Evolutionary conservation across 2,329 filamentous ascomycete genomes (phyloP).

Genomic region (Hymenoscyphus fructigenus): DNA sequence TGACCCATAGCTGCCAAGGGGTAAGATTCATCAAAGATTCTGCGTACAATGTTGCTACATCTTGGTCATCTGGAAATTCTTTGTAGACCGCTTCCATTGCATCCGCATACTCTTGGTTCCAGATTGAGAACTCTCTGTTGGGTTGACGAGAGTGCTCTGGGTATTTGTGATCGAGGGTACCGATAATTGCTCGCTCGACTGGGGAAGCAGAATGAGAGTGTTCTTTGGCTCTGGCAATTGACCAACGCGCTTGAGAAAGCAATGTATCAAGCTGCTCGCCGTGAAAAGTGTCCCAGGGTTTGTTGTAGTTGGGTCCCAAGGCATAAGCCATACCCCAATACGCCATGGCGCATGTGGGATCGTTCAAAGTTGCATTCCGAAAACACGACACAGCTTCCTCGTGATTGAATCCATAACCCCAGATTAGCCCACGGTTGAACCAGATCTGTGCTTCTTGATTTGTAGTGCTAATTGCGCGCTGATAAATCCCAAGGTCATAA

Average conservation of each 20-base stretch:
- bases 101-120: constrained; percentile 60
- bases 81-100: constrained; percentile 58
- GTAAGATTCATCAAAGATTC: constrained; percentile 66
- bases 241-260: constrained; percentile 48
- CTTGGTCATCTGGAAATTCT: constrained; percentile 54
- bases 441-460: constrained; percentile 57
- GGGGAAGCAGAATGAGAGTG: constrained; percentile 41
- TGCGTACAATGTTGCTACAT: constrained; percentile 62
- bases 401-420: constrained; percentile 76
- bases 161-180: constrained; percentile 62
- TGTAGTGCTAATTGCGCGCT: constrained; percentile 53
- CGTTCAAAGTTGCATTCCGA: constrained; percentile 53
- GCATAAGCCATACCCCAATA: constrained; percentile 72
- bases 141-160: constrained; percentile 47
- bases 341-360: constrained; percentile 58
- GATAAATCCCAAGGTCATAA: constrained; percentile 56
- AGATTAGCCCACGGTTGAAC: constrained; percentile 72
- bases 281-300: constrained; percentile 73
- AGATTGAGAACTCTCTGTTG: constrained; percentile 49
- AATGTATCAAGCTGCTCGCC: constrained; percentile 54
- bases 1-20: constrained; percentile 64
- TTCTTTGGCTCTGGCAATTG: constrained; percentile 45
- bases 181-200: constrained; percentile 61
- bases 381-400: constrained; percentile 68
- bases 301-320: constrained; percentile 75